These are phyloP conservation scores for Aspergillus bombycis DNA, from an alignment of 2,329 filamentous ascomycete genomes.

Conservation along the genomic window DNA sequence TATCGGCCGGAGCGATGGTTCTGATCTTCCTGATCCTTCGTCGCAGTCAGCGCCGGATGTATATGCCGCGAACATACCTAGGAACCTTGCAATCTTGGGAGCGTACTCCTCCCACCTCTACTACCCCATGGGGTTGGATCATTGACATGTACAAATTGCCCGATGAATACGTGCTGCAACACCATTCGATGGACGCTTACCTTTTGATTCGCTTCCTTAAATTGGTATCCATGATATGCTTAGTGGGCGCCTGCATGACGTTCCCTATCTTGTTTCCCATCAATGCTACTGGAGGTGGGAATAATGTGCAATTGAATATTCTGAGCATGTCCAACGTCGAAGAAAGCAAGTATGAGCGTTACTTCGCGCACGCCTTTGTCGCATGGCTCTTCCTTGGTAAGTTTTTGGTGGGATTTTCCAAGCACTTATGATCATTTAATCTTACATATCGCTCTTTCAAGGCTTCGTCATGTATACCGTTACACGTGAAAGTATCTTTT, in stretches of 20 bases:
- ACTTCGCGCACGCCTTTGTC: slow-evolving; percentile 80
- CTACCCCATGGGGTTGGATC: slow-evolving; percentile 69
- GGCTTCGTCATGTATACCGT: slow-evolving; percentile 86
- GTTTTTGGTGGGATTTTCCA: slow-evolving; percentile 10
- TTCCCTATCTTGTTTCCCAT: slow-evolving; percentile 89
- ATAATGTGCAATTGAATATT: slow-evolving; percentile 69
- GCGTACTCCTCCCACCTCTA: slow-evolving; percentile 62
- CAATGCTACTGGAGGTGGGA: slow-evolving; percentile 78
- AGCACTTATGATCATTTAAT: not conserved
- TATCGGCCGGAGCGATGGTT: slow-evolving; percentile 50
- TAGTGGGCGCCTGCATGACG: slow-evolving; percentile 80
- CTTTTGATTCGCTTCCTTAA: slow-evolving; percentile 88
- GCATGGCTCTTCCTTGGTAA: slow-evolving; percentile 77
- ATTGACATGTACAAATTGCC: slow-evolving; percentile 65
- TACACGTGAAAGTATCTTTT: slow-evolving; percentile 85
- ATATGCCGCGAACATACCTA: slow-evolving; percentile 60
- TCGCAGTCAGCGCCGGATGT: slow-evolving; percentile 52
- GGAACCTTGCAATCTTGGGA: slow-evolving; percentile 56
- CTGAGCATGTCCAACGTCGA: slow-evolving; percentile 78
- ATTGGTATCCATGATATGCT: slow-evolving; percentile 74
- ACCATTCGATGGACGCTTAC: slow-evolving; percentile 90
- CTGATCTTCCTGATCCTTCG: slow-evolving; percentile 56
- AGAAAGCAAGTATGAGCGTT: slow-evolving; percentile 59
- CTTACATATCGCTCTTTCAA: slow-evolving; percentile 18
- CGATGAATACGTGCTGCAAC: slow-evolving; percentile 81